Conservation (phyloP, 768 basidiomycete species). For the Leccinellum rugosiceps region DNA sequence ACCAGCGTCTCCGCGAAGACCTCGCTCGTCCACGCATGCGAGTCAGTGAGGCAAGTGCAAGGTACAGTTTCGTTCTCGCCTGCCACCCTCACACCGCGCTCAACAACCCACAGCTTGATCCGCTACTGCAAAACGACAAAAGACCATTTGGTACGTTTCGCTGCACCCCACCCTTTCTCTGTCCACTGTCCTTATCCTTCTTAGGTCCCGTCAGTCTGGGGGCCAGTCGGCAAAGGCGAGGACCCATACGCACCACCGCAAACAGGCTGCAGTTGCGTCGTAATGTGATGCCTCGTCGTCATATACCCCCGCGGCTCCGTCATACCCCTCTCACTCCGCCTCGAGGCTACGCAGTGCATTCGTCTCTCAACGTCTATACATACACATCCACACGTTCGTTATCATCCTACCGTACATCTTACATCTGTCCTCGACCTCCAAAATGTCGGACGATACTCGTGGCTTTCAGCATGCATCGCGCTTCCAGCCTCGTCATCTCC, state of each 20-base stretch:
- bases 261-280: constrained; percentile 64
- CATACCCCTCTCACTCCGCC: constrained; percentile 29
- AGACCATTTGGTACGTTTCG: constrained; percentile 69
- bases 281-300: constrained; percentile 54
- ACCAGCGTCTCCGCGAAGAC: constrained; percentile 82
- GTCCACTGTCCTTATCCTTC: neutral
- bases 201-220: constrained; percentile 90
- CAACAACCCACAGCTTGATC: constrained; percentile 60
- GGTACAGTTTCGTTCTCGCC: constrained; percentile 39
- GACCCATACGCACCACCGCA: constrained; percentile 90
- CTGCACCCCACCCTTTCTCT: constrained; percentile 7
- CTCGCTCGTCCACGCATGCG: constrained; percentile 83
- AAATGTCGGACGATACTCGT: constrained; percentile 29
- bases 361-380: constrained; percentile 23
- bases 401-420: constrained; percentile 24
- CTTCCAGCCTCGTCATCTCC: constrained; percentile 10
- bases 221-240: constrained; percentile 81
- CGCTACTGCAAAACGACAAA: constrained; percentile 92
- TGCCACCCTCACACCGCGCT: neutral
- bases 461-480: constrained; percentile 25
- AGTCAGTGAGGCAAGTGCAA: constrained; percentile 88
- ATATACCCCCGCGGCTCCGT: constrained; percentile 32
- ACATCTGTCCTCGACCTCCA: constrained; percentile 18
- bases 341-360: constrained; percentile 10
- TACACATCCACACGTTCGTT: constrained; percentile 26